phyloP scores from a whole-genome alignment of 108 stramenopile species.

The Cylindrotheca fusiformis region DNA sequence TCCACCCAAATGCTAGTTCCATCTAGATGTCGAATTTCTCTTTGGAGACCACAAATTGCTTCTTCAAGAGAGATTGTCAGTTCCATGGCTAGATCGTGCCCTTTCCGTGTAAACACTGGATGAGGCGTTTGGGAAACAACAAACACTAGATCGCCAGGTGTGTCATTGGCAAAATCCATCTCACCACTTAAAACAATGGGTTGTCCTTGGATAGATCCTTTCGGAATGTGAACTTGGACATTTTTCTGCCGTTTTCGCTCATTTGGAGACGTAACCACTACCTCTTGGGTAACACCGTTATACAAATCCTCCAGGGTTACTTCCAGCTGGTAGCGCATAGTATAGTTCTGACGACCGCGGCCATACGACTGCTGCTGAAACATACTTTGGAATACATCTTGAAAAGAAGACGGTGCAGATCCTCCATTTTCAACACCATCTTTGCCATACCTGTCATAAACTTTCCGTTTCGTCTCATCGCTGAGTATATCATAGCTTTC shows the following conservation, averaged over 20 bases:
- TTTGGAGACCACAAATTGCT: conserved; percentile 52
- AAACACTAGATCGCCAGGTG: conserved; percentile 79
- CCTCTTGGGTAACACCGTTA: conserved; percentile 45
- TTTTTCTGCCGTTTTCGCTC: conserved; percentile 35
- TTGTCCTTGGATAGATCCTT: conserved; percentile 57
- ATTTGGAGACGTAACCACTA: conserved; percentile 51
- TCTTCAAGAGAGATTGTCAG: conserved; percentile 59
- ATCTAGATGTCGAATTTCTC: conserved; percentile 56
- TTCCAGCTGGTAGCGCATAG: conserved; percentile 70
- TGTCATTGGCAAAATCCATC: conserved; percentile 54
- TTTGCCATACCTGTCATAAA: conserved; percentile 88
- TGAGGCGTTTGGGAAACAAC: conserved; percentile 52
- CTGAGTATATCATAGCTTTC: conserved; percentile 95
- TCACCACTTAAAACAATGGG: conserved; percentile 59
- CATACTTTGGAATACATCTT: conserved; percentile 21
- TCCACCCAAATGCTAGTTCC: conserved; percentile 38
- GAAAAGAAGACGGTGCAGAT: conserved; percentile 1
- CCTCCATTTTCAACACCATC: conserved; percentile 55
- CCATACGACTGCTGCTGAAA: conserved; percentile 13
- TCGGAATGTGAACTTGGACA: conserved; percentile 58
- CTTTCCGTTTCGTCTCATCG: conserved; percentile 81
- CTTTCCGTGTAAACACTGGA: conserved; percentile 58
- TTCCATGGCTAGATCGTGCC: conserved; percentile 77
- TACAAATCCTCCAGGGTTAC: conserved; percentile 83
- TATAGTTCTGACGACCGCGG: neutral